Percentiles rank a stretch among this genome's conserved stretches.
phyloP scores from a whole-genome alignment of 2,329 filamentous ascomycete genomes.

The Colletotrichum costaricense region DNA sequence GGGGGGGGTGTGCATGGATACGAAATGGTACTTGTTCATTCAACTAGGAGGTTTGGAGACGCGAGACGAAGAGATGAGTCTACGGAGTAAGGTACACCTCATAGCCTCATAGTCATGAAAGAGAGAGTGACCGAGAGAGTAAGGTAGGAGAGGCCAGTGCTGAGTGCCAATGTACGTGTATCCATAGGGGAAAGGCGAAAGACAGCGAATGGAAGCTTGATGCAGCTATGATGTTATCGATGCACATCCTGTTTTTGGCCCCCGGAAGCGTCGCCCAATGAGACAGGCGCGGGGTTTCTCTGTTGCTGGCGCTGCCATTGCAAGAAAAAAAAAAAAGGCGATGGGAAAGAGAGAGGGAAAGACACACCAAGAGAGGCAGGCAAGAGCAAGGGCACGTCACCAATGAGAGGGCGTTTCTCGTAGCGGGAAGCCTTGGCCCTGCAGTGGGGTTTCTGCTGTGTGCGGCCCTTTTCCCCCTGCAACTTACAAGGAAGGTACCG shows the following conservation, averaged over 20 bases:
- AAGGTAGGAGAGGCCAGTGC: neutral
- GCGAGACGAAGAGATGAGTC: neutral
- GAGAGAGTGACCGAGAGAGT: neutral
- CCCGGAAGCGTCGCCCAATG: slow-evolving; percentile 28
- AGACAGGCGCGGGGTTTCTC: slow-evolving; percentile 26
- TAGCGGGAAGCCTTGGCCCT: slow-evolving; percentile 1
- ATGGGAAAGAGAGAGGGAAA: neutral
- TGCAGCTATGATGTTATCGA: slow-evolving; percentile 37
- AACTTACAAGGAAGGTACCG: too few relatives aligned
- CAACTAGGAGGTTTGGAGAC: neutral
- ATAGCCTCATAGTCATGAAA: neutral
- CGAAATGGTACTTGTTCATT: neutral
- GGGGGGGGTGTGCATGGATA: neutral
- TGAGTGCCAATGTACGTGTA: neutral
- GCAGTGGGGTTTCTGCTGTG: slow-evolving; percentile 1
- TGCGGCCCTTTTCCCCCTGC: slow-evolving; percentile 2
- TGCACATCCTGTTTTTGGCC: slow-evolving; percentile 32
- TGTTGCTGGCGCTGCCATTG: neutral
- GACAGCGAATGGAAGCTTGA: slow-evolving; percentile 12
- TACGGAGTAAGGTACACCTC: too few relatives aligned
- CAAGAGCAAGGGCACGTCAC: neutral
- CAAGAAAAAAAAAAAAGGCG: too few relatives aligned
- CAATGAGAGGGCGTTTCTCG: slow-evolving; percentile 1
- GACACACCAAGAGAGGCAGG: neutral
- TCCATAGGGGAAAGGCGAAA: neutral